phyloP scores from a whole-genome alignment of 495 filamentous ascomycete genomes.

The Peziza echinospora region DNA sequence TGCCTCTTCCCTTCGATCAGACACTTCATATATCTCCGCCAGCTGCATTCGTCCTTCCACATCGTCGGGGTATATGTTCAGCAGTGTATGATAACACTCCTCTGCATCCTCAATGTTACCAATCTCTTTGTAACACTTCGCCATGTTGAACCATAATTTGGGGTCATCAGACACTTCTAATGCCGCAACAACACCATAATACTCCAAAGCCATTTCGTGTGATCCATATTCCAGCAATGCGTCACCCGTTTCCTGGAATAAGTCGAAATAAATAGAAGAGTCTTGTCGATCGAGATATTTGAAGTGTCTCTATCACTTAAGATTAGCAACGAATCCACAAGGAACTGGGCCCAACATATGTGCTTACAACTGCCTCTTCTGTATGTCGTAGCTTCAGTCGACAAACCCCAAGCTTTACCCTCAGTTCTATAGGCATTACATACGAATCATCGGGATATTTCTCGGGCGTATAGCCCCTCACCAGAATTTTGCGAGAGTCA shows the following conservation, averaged over 20 bases:
- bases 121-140: slow-evolving; percentile 45
- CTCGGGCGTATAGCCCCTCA: slow-evolving; percentile 30
- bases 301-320: slow-evolving; percentile 28
- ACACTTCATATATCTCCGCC: slow-evolving; percentile 57
- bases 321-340: neutral
- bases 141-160: slow-evolving; percentile 44
- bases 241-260: slow-evolving; percentile 52
- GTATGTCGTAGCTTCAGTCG: slow-evolving; percentile 46
- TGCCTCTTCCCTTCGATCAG: slow-evolving; percentile 46
- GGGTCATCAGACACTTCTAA: slow-evolving; percentile 26
- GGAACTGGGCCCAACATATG: neutral
- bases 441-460: slow-evolving; percentile 39
- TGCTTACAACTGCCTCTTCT: slow-evolving; percentile 54
- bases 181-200: slow-evolving; percentile 45
- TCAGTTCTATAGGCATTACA: slow-evolving; percentile 62
- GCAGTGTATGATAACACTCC: slow-evolving; percentile 47
- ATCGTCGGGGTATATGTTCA: slow-evolving; percentile 43
- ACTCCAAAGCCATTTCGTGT: slow-evolving; percentile 45
- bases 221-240: slow-evolving; percentile 35
- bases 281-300: slow-evolving; percentile 19
- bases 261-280: slow-evolving; percentile 42
- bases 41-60: slow-evolving; percentile 53
- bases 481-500: slow-evolving; percentile 37
- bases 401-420: slow-evolving; percentile 69
- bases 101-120: slow-evolving; percentile 45